Percentiles rank a stretch among this genome's conserved stretches.
Conservation (phyloP, 345 rosid species). For the Excoecaria cochinchinensis region DNA sequence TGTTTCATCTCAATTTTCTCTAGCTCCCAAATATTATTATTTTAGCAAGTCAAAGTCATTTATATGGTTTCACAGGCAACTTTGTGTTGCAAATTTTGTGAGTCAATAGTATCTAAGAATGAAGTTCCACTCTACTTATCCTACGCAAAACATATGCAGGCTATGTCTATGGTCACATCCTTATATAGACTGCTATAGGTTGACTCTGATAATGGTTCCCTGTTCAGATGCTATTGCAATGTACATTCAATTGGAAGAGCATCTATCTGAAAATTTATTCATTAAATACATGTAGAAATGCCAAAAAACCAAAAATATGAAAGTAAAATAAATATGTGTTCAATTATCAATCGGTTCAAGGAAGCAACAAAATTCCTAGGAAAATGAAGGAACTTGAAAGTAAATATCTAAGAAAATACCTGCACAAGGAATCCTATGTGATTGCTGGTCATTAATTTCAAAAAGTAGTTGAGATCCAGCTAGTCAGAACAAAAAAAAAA, state of each 20-base stretch:
- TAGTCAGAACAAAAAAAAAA: background rate
- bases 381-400: background rate
- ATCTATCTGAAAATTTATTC: conserved; percentile 60
- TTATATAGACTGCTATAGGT: conserved; percentile 8
- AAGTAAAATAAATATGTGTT: background rate
- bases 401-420: background rate
- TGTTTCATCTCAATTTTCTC: background rate
- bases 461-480: background rate
- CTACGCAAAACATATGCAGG: background rate
- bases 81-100: background rate
- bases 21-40: background rate
- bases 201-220: conserved; percentile 81
- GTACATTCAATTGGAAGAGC: conserved; percentile 81
- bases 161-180: background rate
- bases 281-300: conserved; percentile 12
- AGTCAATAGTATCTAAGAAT: background rate
- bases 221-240: conserved; percentile 95
- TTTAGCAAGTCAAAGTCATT: too few relatives aligned
- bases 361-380: background rate
- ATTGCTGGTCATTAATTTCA: background rate
- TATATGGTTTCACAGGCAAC: background rate
- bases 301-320: background rate
- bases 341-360: background rate
- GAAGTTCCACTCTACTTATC: background rate
- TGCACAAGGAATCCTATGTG: background rate